phyloP scores from a whole-genome alignment of 2,329 filamentous ascomycete genomes.

The Nannizziopsis barbatae region DNA sequence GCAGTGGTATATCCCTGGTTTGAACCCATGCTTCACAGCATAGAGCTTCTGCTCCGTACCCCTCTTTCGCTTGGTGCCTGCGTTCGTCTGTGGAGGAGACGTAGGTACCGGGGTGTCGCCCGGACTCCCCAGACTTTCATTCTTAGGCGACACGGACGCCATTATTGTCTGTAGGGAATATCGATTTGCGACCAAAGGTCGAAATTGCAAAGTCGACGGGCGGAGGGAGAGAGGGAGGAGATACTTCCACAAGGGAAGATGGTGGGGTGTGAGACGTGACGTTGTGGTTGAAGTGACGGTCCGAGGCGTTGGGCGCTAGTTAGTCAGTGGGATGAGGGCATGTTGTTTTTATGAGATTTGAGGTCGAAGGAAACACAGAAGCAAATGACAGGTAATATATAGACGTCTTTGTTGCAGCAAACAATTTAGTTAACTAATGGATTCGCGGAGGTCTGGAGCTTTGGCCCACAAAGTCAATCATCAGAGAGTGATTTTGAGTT shows the following conservation, averaged over 20 bases:
- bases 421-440: too few species aligned
- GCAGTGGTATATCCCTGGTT: conserved; percentile 52
- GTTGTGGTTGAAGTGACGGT: conserved; percentile 3
- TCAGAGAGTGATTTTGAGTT: too few species aligned
- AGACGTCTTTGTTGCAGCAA: neutral
- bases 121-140: neutral
- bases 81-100: conserved; percentile 11
- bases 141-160: conserved; percentile 1
- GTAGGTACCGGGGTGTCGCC: neutral
- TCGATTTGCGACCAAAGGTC: neutral
- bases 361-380: too few species aligned
- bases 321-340: neutral
- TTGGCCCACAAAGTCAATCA: too few species aligned
- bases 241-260: conserved; percentile 7
- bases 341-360: too few species aligned
- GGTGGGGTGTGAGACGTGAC: conserved; percentile 7
- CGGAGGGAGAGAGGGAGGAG: neutral
- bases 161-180: neutral
- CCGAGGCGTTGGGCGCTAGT: neutral
- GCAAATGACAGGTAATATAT: too few species aligned
- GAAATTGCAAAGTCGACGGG: neutral
- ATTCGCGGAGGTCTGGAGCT: too few species aligned
- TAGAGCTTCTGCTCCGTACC: conserved; percentile 47
- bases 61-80: conserved; percentile 47
- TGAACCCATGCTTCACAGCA: conserved; percentile 49